Evolutionary conservation across 2,329 filamentous ascomycete genomes (phyloP), one percentile per base, ranked within the genome.

Genomic region (Camillea tinctor): DNA sequence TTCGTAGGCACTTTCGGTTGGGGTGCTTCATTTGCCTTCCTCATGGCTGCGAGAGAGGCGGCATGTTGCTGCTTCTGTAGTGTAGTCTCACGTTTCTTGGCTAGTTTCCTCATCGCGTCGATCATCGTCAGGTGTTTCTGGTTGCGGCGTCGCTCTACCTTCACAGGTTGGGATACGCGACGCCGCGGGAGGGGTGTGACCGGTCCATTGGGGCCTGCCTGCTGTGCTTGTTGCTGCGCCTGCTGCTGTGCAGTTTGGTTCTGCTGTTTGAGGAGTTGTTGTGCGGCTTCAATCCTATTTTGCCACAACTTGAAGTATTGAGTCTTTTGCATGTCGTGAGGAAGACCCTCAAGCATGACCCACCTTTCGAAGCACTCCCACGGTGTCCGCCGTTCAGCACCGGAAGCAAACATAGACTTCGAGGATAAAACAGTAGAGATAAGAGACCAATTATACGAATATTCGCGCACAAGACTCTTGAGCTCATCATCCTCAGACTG

Each of bases 311-410:
- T 92, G 81, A 98, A 99, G 73, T 98, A 99, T 51, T 93, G 90
- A 0, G 92, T 97, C 77, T 97, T 97, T 19, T 90, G 88, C 89
- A 98, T 96, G 66, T 99, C 95, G 11, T 89, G 86, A 4, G 95
- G 94, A 44, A 97, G 80, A 1, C 93, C 93, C 76, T 98, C 95
- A 13, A 98, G 80, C 67, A 91, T 88, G 57, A 97, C 90, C 94
- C 94, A 99, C 50, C 95, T 86, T 76, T 99, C 95, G 69, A 99
- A 99, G 73, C 95, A 99, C 77, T 99, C 95, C 95, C 95, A 99
- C 0, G 94, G 93, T 2, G 94, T 98, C 53, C 95, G 86, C 63
- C 95, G 85, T 73, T 98, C 94, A 11, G 92, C 88, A 1, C 92
- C 92, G 20, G 93, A 94, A n/a, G 87, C 84, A 71, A 92, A 96